These are phyloP conservation scores for Cutaneotrichosporon sp. DNA, from an alignment of 1,284 basidiomycete genomes.

Conservation along the genomic window DNA sequence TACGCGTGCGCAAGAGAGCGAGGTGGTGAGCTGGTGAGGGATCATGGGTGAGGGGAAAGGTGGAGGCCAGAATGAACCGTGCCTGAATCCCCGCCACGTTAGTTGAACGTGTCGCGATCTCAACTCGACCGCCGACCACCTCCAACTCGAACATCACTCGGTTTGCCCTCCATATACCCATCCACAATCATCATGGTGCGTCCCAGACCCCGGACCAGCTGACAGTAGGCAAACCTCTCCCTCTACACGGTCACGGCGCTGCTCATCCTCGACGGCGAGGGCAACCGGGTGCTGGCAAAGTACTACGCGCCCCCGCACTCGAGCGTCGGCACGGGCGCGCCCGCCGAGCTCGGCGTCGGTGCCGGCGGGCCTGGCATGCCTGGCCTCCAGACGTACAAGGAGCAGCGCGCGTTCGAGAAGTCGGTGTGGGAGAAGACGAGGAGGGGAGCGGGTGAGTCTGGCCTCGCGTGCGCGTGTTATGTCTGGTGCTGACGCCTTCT, in stretches of 20 bases:
- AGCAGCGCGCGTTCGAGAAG: conserved; percentile 95
- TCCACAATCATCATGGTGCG: conserved; percentile 13
- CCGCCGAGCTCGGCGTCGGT: conserved; percentile 55
- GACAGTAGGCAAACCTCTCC: conserved; percentile 67
- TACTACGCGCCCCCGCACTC: conserved; percentile 72
- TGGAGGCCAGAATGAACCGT: conserved; percentile 1
- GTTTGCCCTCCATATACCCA: background rate
- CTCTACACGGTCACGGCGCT: conserved; percentile 85
- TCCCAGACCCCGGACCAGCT: background rate
- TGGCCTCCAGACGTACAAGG: conserved; percentile 68
- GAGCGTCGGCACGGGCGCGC: conserved; percentile 50
- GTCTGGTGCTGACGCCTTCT: conserved; percentile 4
- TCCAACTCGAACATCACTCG: background rate
- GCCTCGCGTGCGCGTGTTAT: background rate
- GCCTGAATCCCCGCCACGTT: conserved; percentile 16
- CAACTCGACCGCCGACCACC: background rate
- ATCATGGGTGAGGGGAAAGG: background rate
- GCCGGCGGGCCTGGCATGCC: conserved; percentile 46
- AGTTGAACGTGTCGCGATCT: conserved; percentile 2
- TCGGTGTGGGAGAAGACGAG: conserved; percentile 93
- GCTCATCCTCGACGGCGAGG: conserved; percentile 90
- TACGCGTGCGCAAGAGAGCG: background rate
- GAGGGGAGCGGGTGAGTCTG: conserved; percentile 74
- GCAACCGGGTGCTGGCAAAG: conserved; percentile 90
- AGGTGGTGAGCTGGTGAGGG: too few species aligned